Base-by-base conservation (phyloP, 1,139 yeast genomes). In the Magnusiomyces sp. region DNA sequence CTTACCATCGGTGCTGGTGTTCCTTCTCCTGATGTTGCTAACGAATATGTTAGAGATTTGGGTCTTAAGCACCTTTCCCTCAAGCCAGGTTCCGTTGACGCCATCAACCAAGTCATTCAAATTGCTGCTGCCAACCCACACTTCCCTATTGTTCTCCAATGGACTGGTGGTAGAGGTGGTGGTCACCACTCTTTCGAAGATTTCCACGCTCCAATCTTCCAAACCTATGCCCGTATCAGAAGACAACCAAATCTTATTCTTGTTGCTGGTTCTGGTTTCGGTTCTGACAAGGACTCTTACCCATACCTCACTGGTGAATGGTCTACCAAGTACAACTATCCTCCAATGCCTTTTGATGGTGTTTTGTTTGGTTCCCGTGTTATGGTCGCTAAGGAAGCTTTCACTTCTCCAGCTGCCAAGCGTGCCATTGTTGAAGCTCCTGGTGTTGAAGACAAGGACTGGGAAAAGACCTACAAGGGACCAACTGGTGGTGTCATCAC, bases 161-260 rank as follows among this genome's bases (percentile, higher is more conserved):
- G 99, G 99, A 92, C 99, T 57, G 98, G 97, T 78, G 99, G 99
- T 69, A 90, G 99, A 79, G 99, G 97, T 74, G 99, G 99, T 78
- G 99, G 99, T 65, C 99, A 92, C 70, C 99, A 92, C 71, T 90
- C 97, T 52, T 92, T 82, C 66, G 99, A 92, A 76, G 98, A 92
- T 72, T 89, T 90, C 94, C 98, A 92, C 70, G 92, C 90, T 65
- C 98, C 98, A 61, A 79, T 92, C 61, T 73, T 92, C 65, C 96
- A 88, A 70, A 92, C 90, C 92, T 92, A 92, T 72, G 76, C 95
- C 59, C 85, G 86, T 74, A 85, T 92, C 64, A 86, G 99, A 79
- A 85, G 89, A 71, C 84, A 90, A 63, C 66, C 87, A 46, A 92
- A 92, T 73, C 87, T 92, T 61, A 76, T 90, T 53, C 77, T 92